phyloP scores from a whole-genome alignment of 371 early-diverging fungal species.

The Blakeslea trispora region DNA sequence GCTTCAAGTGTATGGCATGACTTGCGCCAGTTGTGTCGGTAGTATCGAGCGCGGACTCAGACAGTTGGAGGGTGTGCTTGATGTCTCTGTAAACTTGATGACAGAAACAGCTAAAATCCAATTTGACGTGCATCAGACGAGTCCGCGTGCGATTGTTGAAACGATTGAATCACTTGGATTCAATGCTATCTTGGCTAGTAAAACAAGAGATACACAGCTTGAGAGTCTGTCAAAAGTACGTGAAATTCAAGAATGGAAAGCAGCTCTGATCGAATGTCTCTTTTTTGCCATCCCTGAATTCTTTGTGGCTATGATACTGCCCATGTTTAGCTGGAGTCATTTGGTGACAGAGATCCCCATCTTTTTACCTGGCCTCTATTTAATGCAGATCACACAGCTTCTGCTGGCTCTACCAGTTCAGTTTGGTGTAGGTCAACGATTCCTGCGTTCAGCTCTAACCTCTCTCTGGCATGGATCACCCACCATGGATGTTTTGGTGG shows the following conservation, averaged over 20 bases:
- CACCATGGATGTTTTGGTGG: conserved; percentile 96
- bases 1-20: conserved; percentile 90
- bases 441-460: conserved; percentile 78
- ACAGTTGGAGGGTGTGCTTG: conserved; percentile 62
- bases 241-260: conserved; percentile 85
- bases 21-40: conserved; percentile 79
- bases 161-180: conserved; percentile 85
- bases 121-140: conserved; percentile 53
- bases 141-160: conserved; percentile 80
- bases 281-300: conserved; percentile 84
- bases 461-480: conserved; percentile 79
- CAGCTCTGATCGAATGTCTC: conserved; percentile 62
- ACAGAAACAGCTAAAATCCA: conserved; percentile 71
- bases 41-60: conserved; percentile 71
- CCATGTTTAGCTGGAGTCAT: conserved; percentile 63
- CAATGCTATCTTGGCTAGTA: conserved; percentile 73
- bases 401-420: conserved; percentile 85
- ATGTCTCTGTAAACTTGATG: conserved; percentile 74
- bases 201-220: conserved; percentile 68
- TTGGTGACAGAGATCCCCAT: conserved; percentile 37
- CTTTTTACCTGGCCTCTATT: conserved; percentile 64
- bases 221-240: conserved; percentile 85
- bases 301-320: conserved; percentile 84
- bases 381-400: conserved; percentile 60
- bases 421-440: conserved; percentile 84